Evolutionary conservation across 1,284 basidiomycete species (phyloP).

Genomic region (Microbotryum intermedium): DNA sequence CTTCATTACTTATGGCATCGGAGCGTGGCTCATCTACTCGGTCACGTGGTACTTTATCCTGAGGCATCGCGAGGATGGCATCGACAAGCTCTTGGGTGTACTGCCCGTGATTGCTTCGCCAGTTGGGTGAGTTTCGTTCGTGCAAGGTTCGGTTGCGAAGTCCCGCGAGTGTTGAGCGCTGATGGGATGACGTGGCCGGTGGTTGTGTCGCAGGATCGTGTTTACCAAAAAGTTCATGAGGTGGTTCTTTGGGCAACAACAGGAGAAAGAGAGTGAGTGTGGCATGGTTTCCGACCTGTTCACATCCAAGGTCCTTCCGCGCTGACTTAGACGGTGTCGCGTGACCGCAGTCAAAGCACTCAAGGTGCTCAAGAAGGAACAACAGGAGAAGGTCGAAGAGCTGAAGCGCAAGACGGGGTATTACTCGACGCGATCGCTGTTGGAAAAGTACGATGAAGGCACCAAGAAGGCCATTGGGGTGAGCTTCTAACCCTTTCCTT

Average conservation of each 20-base stretch:
- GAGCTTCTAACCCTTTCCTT: too few species aligned
- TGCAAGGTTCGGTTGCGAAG: background rate
- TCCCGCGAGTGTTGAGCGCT: background rate
- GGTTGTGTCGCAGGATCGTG: slow-evolving; percentile 53
- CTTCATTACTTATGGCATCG: slow-evolving; percentile 72
- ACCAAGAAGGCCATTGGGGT: slow-evolving; percentile 16
- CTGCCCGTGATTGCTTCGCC: slow-evolving; percentile 58
- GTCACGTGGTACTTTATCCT: slow-evolving; percentile 65
- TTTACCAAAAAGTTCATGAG: slow-evolving; percentile 74
- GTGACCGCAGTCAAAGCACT: slow-evolving; percentile 58
- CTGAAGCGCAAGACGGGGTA: slow-evolving; percentile 97
- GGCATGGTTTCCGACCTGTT: background rate
- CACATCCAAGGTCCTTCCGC: too few species aligned
- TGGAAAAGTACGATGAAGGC: slow-evolving; percentile 80
- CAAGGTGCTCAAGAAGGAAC: slow-evolving; percentile 63
- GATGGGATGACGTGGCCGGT: background rate
- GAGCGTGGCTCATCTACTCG: slow-evolving; percentile 69
- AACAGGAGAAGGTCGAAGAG: slow-evolving; percentile 82
- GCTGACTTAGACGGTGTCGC: background rate
- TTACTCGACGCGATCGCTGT: slow-evolving; percentile 77
- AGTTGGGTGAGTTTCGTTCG: slow-evolving; percentile 56
- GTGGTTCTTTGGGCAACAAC: slow-evolving; percentile 76
- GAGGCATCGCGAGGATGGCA: background rate
- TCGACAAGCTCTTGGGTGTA: slow-evolving; percentile 38
- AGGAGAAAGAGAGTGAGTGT: slow-evolving; percentile 68